Evolutionary conservation across 2,329 filamentous ascomycete genomes (phyloP).

Genomic region (Capronia epimyces): DNA sequence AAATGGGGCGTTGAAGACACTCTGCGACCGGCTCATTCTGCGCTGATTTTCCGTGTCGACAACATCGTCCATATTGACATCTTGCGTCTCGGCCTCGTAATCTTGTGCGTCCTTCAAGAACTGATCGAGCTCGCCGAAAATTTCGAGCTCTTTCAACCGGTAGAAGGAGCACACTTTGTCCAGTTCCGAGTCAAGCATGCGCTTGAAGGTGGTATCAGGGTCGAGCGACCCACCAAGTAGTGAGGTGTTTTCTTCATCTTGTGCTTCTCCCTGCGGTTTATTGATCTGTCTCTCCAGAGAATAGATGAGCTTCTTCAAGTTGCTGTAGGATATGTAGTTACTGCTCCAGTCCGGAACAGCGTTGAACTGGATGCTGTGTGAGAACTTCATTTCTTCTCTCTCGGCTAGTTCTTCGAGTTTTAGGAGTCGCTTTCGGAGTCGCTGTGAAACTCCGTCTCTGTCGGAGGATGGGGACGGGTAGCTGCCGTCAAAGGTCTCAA

Average conservation of each 20-base stretch:
- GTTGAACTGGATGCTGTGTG: slow-evolving; percentile 98
- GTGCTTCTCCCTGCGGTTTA: slow-evolving; percentile 48
- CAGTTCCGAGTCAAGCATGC: slow-evolving; percentile 77
- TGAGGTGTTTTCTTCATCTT: slow-evolving; percentile 78
- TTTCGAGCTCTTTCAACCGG: slow-evolving; percentile 78
- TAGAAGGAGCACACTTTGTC: slow-evolving; percentile 95
- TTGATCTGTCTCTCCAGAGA: slow-evolving; percentile 81
- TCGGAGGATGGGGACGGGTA: not conserved
- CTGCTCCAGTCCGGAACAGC: slow-evolving; percentile 99
- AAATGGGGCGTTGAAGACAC: slow-evolving; percentile 50
- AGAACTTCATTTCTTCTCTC: slow-evolving; percentile 82
- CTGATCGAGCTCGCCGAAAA: slow-evolving; percentile 72
- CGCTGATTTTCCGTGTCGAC: slow-evolving; percentile 41
- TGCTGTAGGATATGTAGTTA: slow-evolving; percentile 97
- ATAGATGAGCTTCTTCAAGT: slow-evolving; percentile 98
- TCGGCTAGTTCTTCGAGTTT: slow-evolving; percentile 27
- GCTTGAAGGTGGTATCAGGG: slow-evolving; percentile 74
- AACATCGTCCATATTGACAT: slow-evolving; percentile 40
- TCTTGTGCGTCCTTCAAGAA: slow-evolving; percentile 68
- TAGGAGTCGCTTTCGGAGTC: slow-evolving; percentile 20
- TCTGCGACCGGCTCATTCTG: slow-evolving; percentile 41
- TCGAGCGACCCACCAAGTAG: slow-evolving; percentile 64
- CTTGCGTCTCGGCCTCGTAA: slow-evolving; percentile 57
- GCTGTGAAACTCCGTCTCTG: slow-evolving; percentile 5
- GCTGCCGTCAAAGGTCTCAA: slow-evolving; percentile 11